These are phyloP conservation scores for Pseudozyma hubeiensis DNA, from an alignment of 1,284 basidiomycete species.

Conservation along the genomic window DNA sequence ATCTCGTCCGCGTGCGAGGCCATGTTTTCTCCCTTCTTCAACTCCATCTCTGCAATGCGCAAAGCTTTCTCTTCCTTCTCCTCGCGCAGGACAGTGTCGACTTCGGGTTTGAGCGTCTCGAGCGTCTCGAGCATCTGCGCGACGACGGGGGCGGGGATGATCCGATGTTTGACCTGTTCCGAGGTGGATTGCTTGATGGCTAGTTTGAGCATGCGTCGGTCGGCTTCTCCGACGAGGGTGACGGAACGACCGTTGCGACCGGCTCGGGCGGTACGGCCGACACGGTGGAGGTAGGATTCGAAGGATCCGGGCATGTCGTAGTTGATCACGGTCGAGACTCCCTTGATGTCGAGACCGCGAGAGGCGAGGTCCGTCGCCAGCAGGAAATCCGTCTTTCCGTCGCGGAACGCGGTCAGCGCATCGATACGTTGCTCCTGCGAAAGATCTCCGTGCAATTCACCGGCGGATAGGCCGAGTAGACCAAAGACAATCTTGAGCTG, in stretches of 20 bases:
- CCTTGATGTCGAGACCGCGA: conserved; percentile 96
- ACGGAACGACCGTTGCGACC: conserved; percentile 75
- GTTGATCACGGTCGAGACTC: conserved; percentile 95
- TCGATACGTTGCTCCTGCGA: conserved; percentile 97
- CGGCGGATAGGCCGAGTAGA: conserved; percentile 85
- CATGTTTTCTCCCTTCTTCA: conserved; percentile 95
- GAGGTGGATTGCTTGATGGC: conserved; percentile 89
- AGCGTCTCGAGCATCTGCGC: conserved; percentile 79
- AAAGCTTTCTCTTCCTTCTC: conserved; percentile 92
- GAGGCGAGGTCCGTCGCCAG: conserved; percentile 99
- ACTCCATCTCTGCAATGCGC: conserved; percentile 86
- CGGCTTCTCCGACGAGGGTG: conserved; percentile 93
- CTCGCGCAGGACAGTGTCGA: conserved; percentile 84
- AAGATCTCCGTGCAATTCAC: conserved; percentile 95
- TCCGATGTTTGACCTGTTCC: conserved; percentile 88
- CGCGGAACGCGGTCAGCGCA: conserved; percentile 84
- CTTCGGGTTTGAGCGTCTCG: conserved; percentile 80
- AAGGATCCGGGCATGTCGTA: conserved; percentile 97
- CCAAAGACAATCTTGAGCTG: conserved; percentile 93
- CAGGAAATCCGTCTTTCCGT: conserved; percentile 80
- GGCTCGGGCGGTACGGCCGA: conserved; percentile 73
- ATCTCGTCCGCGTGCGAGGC: conserved; percentile 95
- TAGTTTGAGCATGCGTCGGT: conserved; percentile 94
- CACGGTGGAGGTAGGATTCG: conserved; percentile 96
- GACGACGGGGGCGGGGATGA: conserved; percentile 84